Evolutionary conservation across 2,329 filamentous ascomycete species (phyloP), one percentile per base, ranked within the genome.

Genomic region (Aureobasidium sp.): DNA sequence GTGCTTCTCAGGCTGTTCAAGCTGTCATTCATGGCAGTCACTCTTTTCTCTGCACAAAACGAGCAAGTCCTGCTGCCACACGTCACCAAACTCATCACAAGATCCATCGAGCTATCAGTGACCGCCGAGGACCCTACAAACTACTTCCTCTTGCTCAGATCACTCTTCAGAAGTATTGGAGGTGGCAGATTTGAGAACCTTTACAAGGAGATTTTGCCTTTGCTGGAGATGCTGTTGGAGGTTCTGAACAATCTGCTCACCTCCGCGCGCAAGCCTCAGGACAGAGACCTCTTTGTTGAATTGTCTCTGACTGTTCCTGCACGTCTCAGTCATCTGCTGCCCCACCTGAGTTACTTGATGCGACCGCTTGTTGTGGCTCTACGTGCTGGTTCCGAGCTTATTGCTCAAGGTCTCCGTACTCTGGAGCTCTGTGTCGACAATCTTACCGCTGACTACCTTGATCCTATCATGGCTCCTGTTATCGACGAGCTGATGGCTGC

Each of bases 401-500:
- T 99, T 20, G 92, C 92, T 0, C 95, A 99, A 74, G 94, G 94
- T 0, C 80, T 99, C 7, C 82, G 95, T 32, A 99, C 94, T 0
- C 79, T 99, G 5, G 94, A 99, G 71, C 83, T 99, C 1, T 99
- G 94, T 70, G 94, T 99, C 20, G 94, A 99, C 66, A 99, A 99
- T 69, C 82, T 99, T 0, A 99, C 95, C 0, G 93, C 94, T 0
- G 94, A 99, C 70, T 99, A 99, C 71, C 79, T 99, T 15, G 94
- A 99, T 69, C 95, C 94, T 0, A 97, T 99, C 69, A 99, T 99
- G 93, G 91, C 93, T 2, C 95, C 94, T 0, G 95, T 97, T 29
- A 97, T 99, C 74, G 93, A 99, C 69, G 94, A 99, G 71, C 81
- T 99, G 48, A 99, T 99, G 94, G 94, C 92, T 51, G 93, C 93